Conservation (phyloP, 2,329 filamentous ascomycete species). For the Pseudogymnoascus sp. region DNA sequence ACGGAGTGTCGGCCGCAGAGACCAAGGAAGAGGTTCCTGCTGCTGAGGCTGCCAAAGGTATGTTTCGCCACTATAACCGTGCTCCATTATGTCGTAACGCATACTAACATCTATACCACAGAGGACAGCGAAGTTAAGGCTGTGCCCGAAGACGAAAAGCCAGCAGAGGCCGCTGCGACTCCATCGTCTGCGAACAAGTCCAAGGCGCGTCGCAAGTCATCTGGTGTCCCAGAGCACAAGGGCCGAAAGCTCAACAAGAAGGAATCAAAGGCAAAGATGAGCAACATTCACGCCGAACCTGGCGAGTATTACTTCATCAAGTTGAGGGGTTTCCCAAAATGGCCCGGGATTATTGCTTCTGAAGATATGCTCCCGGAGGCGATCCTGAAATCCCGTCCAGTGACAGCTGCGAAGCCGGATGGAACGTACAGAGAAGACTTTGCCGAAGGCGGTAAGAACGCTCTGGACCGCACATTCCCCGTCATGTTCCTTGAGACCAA, state of each 20-base stretch:
- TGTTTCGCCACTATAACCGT: not conserved
- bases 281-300: conserved; percentile 71
- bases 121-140: conserved; percentile 13
- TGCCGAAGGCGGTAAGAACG: conserved; percentile 78
- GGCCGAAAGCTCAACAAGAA: conserved; percentile 79
- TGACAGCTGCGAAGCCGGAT: conserved; percentile 72
- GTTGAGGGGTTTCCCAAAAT: conserved; percentile 88
- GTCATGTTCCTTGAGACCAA: conserved; percentile 94
- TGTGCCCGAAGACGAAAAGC: conserved; percentile 17
- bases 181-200: conserved; percentile 36
- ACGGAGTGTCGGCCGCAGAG: not conserved
- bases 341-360: conserved; percentile 90
- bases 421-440: conserved; percentile 84
- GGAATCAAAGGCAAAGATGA: conserved; percentile 64
- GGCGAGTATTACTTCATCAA: conserved; percentile 89
- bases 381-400: conserved; percentile 69
- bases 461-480: conserved; percentile 76
- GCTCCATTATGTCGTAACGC: not conserved
- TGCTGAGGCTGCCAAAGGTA: conserved; percentile 1
- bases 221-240: conserved; percentile 56
- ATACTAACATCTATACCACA: conserved; percentile 6
- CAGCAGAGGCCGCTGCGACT: conserved; percentile 29
- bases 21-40: conserved; percentile 1
- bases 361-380: conserved; percentile 84
- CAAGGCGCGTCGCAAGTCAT: conserved; percentile 64